Evolutionary conservation across 2,329 filamentous ascomycete genomes (phyloP).

Genomic region (Sphaerulina musiva): DNA sequence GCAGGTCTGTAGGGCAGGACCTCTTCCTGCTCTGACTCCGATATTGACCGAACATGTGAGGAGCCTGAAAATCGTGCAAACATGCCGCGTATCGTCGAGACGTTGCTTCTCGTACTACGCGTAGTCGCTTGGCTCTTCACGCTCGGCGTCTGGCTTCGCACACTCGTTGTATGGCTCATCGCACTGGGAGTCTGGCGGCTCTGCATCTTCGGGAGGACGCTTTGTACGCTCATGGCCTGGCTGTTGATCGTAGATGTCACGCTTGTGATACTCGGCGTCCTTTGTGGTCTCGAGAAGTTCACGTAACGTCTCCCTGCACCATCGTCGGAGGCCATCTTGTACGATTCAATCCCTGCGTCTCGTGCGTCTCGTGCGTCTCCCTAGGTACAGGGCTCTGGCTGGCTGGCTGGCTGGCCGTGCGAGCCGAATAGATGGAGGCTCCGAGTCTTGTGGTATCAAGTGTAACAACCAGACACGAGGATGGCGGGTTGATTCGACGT

Average conservation of each 20-base stretch:
- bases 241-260: not conserved
- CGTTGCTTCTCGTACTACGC: slow-evolving; percentile 1
- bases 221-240: slow-evolving; percentile 2
- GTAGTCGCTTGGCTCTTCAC: slow-evolving; percentile 1
- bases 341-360: not conserved
- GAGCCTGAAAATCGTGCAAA: slow-evolving; percentile 9
- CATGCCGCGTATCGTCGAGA: slow-evolving; percentile 2
- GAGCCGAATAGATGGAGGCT: not conserved
- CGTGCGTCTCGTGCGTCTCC: not conserved
- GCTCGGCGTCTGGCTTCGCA: slow-evolving; percentile 3
- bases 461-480: not conserved
- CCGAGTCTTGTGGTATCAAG: not conserved
- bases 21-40: slow-evolving; percentile 15
- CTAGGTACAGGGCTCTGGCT: not conserved
- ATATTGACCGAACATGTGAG: slow-evolving; percentile 2
- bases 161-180: slow-evolving; percentile 3
- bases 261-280: slow-evolving; percentile 14
- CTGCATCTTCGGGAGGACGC: not conserved
- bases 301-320: slow-evolving; percentile 8
- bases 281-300: slow-evolving; percentile 20
- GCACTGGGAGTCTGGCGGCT: slow-evolving; percentile 1
- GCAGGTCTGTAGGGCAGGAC: slow-evolving; percentile 20
- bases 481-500: not conserved
- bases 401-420: not conserved
- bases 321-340: not conserved